Evolutionary conservation across 495 filamentous ascomycete genomes (phyloP).

Genomic region (Glutinoglossum americanum): DNA sequence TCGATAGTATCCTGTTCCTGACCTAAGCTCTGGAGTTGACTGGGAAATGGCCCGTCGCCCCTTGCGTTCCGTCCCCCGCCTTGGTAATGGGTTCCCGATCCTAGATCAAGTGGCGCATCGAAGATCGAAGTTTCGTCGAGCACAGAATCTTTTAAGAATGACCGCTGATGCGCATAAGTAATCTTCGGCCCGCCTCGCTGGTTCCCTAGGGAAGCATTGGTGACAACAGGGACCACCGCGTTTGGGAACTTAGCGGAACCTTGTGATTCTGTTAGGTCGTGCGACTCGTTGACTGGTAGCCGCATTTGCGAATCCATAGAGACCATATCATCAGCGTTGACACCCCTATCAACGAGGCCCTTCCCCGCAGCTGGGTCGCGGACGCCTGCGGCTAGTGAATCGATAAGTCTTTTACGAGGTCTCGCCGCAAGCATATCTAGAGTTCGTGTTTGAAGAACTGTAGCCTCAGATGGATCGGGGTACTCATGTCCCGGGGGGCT

Average conservation of each 20-base stretch:
- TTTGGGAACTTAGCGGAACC: not conserved
- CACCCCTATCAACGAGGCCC: not conserved
- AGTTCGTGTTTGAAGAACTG: not conserved
- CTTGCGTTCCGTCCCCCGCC: constrained; percentile 10
- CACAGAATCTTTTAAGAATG: constrained; percentile 30
- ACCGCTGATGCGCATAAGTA: constrained; percentile 42
- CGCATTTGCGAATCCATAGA: not conserved
- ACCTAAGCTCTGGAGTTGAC: not conserved
- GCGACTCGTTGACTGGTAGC: not conserved
- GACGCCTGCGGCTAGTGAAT: not conserved
- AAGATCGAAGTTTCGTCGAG: constrained; percentile 12
- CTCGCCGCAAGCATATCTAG: not conserved
- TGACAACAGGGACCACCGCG: not conserved
- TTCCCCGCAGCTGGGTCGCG: not conserved
- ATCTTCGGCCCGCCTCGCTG: constrained; percentile 22
- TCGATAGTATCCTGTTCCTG: constrained; percentile 27
- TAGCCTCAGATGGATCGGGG: not conserved
- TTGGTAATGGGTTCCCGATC: not conserved
- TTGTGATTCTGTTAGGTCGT: not conserved
- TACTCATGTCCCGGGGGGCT: not conserved
- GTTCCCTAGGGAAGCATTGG: not conserved
- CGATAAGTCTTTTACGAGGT: constrained; percentile 1
- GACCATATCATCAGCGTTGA: not conserved
- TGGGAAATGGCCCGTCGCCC: constrained; percentile 11
- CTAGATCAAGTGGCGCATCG: not conserved